A percentile compares a stretch with the other conserved stretches of the same genome.
phyloP scores from a whole-genome alignment of 2,329 filamentous ascomycete species.

The Ascochyta clinopodiicola region DNA sequence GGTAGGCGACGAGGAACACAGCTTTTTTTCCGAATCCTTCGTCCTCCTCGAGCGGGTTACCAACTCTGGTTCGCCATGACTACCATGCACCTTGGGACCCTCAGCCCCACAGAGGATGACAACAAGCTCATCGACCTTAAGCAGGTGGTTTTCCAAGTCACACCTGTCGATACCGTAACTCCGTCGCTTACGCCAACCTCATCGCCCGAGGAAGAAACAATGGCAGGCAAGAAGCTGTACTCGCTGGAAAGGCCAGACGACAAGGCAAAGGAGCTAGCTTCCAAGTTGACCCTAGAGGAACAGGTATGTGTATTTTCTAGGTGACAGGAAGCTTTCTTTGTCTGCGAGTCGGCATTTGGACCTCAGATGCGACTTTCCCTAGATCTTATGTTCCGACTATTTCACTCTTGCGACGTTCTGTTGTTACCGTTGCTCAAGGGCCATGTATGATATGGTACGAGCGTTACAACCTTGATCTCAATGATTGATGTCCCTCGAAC shows the following conservation, averaged over 20 bases:
- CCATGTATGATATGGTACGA: neutral
- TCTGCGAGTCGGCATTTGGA: neutral
- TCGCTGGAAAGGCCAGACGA: conserved; percentile 41
- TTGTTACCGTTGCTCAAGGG: neutral
- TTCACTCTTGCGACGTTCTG: neutral
- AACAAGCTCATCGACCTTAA: conserved; percentile 41
- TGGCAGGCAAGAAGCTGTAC: conserved; percentile 46
- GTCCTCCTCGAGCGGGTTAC: conserved; percentile 26
- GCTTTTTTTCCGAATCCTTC: conserved; percentile 36
- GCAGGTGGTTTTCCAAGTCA: conserved; percentile 38
- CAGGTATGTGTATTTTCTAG: conserved; percentile 40
- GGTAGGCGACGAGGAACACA: conserved; percentile 34
- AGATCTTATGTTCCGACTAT: neutral
- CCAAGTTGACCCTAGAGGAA: conserved; percentile 47
- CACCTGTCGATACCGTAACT: conserved; percentile 34
- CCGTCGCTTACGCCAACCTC: conserved; percentile 38
- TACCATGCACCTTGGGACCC: conserved; percentile 37
- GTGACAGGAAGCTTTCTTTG: neutral
- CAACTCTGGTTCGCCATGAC: conserved; percentile 37
- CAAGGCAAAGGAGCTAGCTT: conserved; percentile 44
- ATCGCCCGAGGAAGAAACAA: conserved; percentile 31
- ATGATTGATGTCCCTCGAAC: neutral
- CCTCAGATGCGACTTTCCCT: neutral
- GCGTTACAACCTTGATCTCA: neutral
- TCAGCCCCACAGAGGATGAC: conserved; percentile 35